Base-by-base conservation (phyloP, 1,284 basidiomycete genomes). In the Papiliotrema terrestris region DNA sequence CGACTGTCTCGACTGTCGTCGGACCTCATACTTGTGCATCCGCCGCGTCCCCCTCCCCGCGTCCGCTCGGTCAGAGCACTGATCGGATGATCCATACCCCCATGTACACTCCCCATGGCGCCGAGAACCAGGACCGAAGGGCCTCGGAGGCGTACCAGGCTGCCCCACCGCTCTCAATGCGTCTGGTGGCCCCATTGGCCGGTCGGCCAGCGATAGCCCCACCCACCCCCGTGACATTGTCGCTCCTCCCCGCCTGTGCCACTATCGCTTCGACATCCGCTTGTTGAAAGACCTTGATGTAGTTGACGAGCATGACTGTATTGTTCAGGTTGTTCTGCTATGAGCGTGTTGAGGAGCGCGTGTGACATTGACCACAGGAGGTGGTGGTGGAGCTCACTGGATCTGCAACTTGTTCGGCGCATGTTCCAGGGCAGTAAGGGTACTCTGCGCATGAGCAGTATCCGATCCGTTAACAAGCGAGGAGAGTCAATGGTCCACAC, bases 401-500 rank as follows among this genome's bases (percentile, higher is more conserved):
- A 66, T 89, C 79, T 49, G 83, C 79, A 42, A 92, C 83, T 38
- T 81, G 80, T 17, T 84, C 75, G 9, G 78, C 76, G 71, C 88
- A 91, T 9, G 85, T 86, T 9, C 86, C 86, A 0, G 85, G 82
- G 73, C 87, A 90, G 23, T 84, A 83, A 22, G 81, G 78, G 38
- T 61, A 69, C 25, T 54, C 70, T 72, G 46, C 19, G 42, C 17
- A 11, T 42, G 26, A n/a, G 15, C 11, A 42, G 17, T 19, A n/a
- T 20, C 22, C 25, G 19, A 35, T 5, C 17, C 23, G 14, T 3
- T 8, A 46, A 38, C 2, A 8, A 32, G 29, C 6, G 25, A 15
- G 20, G 3, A n/a, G 13, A 17, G 23, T 56, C 6, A 11, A 32
- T 32, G 6, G 29, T 6, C 6, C 29, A 6, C 29, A 32, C 29